Percentiles rank a stretch among this genome's conserved stretches.
phyloP scores from a whole-genome alignment of 1,284 basidiomycete species.

The Cronartium ribicola region DNA sequence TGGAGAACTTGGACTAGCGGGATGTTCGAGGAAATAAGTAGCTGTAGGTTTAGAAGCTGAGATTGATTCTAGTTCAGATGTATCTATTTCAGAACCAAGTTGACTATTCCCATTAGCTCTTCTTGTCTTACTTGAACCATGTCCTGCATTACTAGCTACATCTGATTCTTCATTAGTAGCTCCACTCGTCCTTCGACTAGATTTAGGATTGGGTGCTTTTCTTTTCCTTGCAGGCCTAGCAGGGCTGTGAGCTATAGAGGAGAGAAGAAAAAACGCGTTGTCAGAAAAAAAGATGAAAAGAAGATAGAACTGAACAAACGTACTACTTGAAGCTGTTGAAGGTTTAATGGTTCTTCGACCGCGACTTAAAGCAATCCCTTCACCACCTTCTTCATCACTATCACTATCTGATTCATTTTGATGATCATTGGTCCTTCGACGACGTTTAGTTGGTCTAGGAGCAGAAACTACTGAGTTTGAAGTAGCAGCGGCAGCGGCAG shows the following conservation, averaged over 20 bases:
- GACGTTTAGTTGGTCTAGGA: neutral
- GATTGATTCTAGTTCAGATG: neutral
- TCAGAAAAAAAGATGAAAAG: neutral
- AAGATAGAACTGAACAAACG: neutral
- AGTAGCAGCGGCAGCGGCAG: neutral
- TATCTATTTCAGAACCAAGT: neutral
- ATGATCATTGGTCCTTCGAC: neutral
- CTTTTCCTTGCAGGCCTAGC: neutral
- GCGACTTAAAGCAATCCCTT: conserved; percentile 27
- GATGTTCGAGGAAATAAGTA: conserved; percentile 28
- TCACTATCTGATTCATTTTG: conserved; percentile 1
- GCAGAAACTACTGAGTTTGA: neutral
- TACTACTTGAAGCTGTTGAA: conserved; percentile 12
- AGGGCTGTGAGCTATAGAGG: neutral
- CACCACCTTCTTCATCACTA: conserved; percentile 32
- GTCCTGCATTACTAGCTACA: neutral
- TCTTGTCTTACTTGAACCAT: neutral
- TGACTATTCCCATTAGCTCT: conserved; percentile 4
- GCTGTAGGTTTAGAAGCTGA: conserved; percentile 24
- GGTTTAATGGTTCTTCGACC: conserved; percentile 10
- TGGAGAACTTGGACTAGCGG: conserved; percentile 5
- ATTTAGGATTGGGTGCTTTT: neutral
- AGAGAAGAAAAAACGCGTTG: neutral
- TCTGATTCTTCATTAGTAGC: neutral
- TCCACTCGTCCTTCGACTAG: conserved; percentile 19